phyloP scores from a whole-genome alignment of 2,329 filamentous ascomycete species.

The Pseudogymnoascus sp. region DNA sequence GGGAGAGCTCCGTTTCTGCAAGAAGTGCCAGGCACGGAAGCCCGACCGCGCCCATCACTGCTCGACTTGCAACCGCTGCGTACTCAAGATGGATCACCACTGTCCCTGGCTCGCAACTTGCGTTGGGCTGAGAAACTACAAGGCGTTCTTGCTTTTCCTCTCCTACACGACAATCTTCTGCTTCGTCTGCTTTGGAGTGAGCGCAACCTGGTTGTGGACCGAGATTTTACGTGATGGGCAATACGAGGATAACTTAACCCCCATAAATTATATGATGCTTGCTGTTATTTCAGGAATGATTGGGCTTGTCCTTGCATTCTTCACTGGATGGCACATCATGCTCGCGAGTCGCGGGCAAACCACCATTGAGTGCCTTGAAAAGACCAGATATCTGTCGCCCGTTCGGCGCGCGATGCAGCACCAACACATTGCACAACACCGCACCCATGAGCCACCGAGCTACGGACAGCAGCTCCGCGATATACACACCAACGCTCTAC shows the following conservation, averaged over 20 bases:
- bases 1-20: constrained; percentile 83
- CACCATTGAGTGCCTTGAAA: constrained; percentile 93
- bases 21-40: constrained; percentile 92
- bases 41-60: constrained; percentile 96
- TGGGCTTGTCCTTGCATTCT: constrained; percentile 77
- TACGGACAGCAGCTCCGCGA: constrained; percentile 70
- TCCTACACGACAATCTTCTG: constrained; percentile 84
- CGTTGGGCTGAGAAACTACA: constrained; percentile 90
- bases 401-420: constrained; percentile 63
- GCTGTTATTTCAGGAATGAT: constrained; percentile 86
- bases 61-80: constrained; percentile 86
- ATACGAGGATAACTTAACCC: constrained; percentile 69
- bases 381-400: constrained; percentile 84
- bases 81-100: constrained; percentile 99
- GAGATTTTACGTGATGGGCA: constrained; percentile 66
- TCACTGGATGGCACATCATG: constrained; percentile 86
- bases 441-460: constrained; percentile 38
- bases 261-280: constrained; percentile 85
- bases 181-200: constrained; percentile 69
- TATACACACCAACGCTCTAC: constrained; percentile 72
- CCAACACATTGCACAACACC: constrained; percentile 46
- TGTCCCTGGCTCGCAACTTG: constrained; percentile 97
- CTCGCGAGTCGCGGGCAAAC: constrained; percentile 74
- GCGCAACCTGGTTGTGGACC: constrained; percentile 73
- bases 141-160: constrained; percentile 86